Conservation (phyloP, 305 asterid species). For the Fraxinus angustifolia region DNA sequence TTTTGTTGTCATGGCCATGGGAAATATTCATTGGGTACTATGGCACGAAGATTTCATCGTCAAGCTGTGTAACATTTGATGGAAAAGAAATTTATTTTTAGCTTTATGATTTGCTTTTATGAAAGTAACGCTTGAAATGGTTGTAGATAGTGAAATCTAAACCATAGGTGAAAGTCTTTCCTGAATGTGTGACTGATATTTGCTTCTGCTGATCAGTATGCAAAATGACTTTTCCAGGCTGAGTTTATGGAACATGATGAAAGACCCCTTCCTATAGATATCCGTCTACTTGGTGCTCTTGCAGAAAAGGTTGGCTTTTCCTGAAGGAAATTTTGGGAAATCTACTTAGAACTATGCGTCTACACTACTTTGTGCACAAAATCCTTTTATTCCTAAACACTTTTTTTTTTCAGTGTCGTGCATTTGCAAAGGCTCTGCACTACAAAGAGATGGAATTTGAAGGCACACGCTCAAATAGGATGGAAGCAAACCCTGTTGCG, state of each 20-base stretch:
- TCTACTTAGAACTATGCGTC: background rate
- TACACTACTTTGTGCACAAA: background rate
- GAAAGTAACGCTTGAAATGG: constrained; percentile 16
- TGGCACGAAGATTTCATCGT: background rate
- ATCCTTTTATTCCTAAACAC: constrained; percentile 13
- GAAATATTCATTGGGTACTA: background rate
- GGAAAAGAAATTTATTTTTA: background rate
- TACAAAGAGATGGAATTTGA: constrained; percentile 99
- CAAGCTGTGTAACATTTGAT: background rate
- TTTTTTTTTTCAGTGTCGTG: constrained; percentile 77
- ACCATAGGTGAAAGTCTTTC: constrained; percentile 5
- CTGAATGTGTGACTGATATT: constrained; percentile 17
- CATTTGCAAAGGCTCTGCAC: constrained; percentile 97
- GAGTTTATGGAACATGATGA: constrained; percentile 99
- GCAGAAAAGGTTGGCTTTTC: constrained; percentile 71
- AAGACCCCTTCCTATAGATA: constrained; percentile 96
- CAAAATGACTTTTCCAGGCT: constrained; percentile 54
- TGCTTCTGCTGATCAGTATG: constrained; percentile 26
- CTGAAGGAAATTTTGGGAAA: constrained; percentile 5
- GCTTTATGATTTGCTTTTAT: constrained; percentile 3
- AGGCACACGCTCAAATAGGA: constrained; percentile 77
- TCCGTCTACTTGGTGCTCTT: constrained; percentile 96
- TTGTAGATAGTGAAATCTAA: constrained; percentile 1
- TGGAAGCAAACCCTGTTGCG: constrained; percentile 95
- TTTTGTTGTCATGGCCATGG: constrained; percentile 5